These are phyloP conservation scores for Pestalotiopsis fici DNA, from an alignment of 2,329 filamentous ascomycete species.

Conservation along the genomic window DNA sequence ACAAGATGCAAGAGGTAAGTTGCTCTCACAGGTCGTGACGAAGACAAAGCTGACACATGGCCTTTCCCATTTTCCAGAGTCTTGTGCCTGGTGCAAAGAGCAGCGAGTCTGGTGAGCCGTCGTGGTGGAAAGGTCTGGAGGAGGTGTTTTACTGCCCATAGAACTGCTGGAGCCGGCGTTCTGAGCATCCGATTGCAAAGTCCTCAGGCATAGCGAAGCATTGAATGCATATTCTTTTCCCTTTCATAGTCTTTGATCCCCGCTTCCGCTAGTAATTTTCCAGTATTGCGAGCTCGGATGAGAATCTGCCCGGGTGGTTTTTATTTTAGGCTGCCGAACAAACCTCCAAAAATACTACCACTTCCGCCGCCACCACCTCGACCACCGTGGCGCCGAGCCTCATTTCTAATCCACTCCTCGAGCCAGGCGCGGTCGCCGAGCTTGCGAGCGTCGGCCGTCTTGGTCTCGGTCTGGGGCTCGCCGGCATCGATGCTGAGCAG, in stretches of 20 bases:
- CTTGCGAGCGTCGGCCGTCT: conserved; percentile 48
- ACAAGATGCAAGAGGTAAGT: conserved; percentile 67
- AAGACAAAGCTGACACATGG: not conserved
- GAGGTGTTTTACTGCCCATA: conserved; percentile 67
- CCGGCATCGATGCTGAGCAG: conserved; percentile 58
- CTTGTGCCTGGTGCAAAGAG: conserved; percentile 60
- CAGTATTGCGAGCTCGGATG: not conserved
- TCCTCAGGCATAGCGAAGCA: not conserved
- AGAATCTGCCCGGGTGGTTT: not conserved
- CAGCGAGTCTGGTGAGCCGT: conserved; percentile 59
- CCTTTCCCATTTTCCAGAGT: conserved; percentile 19
- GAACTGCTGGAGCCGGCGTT: conserved; percentile 12
- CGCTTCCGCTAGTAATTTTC: not conserved
- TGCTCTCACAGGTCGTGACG: not conserved
- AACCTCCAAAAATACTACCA: conserved; percentile 24
- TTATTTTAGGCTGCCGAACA: conserved; percentile 30
- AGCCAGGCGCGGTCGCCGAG: conserved; percentile 52
- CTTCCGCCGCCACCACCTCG: conserved; percentile 42
- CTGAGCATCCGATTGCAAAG: not conserved
- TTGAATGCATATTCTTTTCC: not conserved
- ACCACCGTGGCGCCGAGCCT: conserved; percentile 47
- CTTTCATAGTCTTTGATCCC: not conserved
- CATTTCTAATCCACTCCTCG: conserved; percentile 53
- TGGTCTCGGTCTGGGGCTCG: conserved; percentile 50
- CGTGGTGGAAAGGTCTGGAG: conserved; percentile 70